phyloP scores from a whole-genome alignment of 2,329 filamentous ascomycete species.

The Myotisia sp. region DNA sequence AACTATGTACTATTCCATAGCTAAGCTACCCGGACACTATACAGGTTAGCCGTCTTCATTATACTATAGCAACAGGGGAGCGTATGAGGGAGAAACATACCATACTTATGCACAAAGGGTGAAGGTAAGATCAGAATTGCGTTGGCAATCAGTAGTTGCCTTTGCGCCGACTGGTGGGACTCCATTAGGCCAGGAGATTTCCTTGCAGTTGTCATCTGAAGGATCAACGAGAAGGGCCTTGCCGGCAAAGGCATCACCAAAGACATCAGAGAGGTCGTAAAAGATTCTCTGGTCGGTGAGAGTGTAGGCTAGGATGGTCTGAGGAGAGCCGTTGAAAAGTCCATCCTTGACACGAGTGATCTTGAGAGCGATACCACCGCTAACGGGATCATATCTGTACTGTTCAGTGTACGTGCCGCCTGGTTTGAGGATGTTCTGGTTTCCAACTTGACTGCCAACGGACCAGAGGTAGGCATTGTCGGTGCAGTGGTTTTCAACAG shows the following conservation, averaged over 20 bases:
- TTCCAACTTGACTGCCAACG: constrained; percentile 18
- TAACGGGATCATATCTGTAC: constrained; percentile 22
- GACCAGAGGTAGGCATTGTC: constrained; percentile 26
- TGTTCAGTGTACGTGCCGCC: constrained; percentile 23
- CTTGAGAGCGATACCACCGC: constrained; percentile 32
- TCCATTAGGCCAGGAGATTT: constrained; percentile 8
- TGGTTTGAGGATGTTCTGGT: constrained; percentile 17
- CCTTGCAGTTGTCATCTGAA: constrained; percentile 4
- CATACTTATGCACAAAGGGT: constrained; percentile 8
- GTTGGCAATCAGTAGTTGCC: constrained; percentile 5
- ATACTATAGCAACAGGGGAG: no score
- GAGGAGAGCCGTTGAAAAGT: constrained; percentile 23
- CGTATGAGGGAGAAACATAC: no score
- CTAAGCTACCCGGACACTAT: no score
- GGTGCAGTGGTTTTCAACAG: constrained; percentile 23
- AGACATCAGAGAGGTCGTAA: constrained; percentile 32
- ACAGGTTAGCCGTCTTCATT: no score
- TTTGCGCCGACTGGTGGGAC: constrained; percentile 8
- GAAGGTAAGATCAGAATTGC: constrained; percentile 8
- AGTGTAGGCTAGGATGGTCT: constrained; percentile 31
- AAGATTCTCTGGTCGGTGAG: constrained; percentile 24
- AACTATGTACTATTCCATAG: no score
- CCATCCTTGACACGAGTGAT: constrained; percentile 25
- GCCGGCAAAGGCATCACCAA: constrained; percentile 29
- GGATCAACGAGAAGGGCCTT: constrained; percentile 4